These are phyloP conservation scores for Rhodomyrtus psidioides DNA, from an alignment of 441 rosid genomes.

Conservation along the genomic window DNA sequence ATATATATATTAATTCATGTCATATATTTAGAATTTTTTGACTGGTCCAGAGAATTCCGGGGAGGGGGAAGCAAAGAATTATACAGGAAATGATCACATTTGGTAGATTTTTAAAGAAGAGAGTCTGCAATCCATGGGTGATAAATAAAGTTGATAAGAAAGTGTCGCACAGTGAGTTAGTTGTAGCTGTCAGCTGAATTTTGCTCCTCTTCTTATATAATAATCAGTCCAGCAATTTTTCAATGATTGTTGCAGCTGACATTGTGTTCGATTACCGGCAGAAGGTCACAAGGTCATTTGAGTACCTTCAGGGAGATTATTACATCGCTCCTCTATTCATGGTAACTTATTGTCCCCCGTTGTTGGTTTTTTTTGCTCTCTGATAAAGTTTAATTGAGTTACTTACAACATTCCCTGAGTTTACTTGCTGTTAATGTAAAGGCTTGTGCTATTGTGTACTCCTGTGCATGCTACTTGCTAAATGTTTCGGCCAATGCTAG, in stretches of 20 bases:
- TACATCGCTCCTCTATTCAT: conserved; percentile 80
- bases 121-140: not conserved
- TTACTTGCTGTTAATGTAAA: not conserved
- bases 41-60: not conserved
- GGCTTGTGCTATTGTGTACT: not conserved
- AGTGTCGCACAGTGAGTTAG: not conserved
- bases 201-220: not conserved
- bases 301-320: conserved; percentile 86
- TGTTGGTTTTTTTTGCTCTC: not conserved
- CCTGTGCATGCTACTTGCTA: not conserved
- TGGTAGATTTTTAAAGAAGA: not conserved
- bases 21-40: not conserved
- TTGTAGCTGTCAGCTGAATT: not conserved
- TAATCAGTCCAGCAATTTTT: not conserved
- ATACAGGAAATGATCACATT: not conserved
- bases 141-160: not conserved
- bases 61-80: not conserved
- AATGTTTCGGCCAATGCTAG: not conserved
- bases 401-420: not conserved
- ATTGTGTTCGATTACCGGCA: conserved; percentile 94
- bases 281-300: conserved; percentile 82
- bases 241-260: conserved; percentile 48
- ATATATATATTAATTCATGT: no score
- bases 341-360: conserved; percentile 22
- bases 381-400: not conserved